A percentile compares a stretch with the other conserved stretches of the same genome.
Evolutionary conservation across 2,329 filamentous ascomycete species (phyloP).

Genomic region (Biscogniauxia marginata): DNA sequence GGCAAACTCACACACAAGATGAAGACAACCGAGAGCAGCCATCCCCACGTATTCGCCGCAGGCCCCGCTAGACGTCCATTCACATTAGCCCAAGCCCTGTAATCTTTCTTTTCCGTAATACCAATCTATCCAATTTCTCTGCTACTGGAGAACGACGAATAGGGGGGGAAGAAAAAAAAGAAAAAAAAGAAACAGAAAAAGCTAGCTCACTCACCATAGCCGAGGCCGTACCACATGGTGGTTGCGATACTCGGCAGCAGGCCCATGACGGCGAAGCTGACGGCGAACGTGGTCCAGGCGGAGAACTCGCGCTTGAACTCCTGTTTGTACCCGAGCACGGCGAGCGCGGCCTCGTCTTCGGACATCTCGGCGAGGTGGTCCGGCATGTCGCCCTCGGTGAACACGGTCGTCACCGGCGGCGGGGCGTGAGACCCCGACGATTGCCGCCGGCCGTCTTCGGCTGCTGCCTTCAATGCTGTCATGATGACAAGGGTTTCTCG

Average conservation of each 20-base stretch:
- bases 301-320: slow-evolving; percentile 65
- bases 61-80: slow-evolving; percentile 26
- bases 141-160: not conserved
- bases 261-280: slow-evolving; percentile 71
- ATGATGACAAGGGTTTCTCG: not conserved
- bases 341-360: slow-evolving; percentile 59
- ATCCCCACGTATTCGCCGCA: slow-evolving; percentile 71
- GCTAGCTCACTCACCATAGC: slow-evolving; percentile 31
- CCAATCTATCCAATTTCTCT: slow-evolving; percentile 32
- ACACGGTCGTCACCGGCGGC: slow-evolving; percentile 29
- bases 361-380: slow-evolving; percentile 31
- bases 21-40: slow-evolving; percentile 70
- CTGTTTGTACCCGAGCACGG: slow-evolving; percentile 57
- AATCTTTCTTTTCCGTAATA: slow-evolving; percentile 40
- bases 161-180: not conserved
- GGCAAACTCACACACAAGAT: slow-evolving; percentile 58
- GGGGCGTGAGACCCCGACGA: slow-evolving; percentile 2
- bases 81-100: slow-evolving; percentile 27
- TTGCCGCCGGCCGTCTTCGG: not conserved
- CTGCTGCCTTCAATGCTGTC: not conserved
- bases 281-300: slow-evolving; percentile 72
- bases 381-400: slow-evolving; percentile 26
- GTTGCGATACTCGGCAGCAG: slow-evolving; percentile 69
- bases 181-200: not conserved
- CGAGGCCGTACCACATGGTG: slow-evolving; percentile 69